Evolutionary conservation across 2,329 filamentous ascomycete species (phyloP).

Genomic region (Colletotrichum cordylinicola): DNA sequence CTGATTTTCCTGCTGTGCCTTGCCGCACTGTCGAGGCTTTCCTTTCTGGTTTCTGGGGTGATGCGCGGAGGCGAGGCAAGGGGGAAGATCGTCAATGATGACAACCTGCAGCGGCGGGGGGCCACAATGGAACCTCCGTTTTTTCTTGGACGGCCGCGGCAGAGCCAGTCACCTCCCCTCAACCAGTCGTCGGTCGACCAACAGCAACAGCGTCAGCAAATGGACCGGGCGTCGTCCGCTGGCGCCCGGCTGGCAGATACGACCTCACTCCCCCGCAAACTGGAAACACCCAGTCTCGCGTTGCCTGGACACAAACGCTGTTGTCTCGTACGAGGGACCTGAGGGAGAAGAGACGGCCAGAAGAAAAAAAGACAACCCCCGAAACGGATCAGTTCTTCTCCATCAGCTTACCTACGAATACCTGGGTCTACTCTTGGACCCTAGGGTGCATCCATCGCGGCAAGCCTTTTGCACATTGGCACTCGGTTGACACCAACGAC

Average conservation of each 20-base stretch:
- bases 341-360: neutral
- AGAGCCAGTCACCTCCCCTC: neutral
- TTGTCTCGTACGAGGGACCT: neutral
- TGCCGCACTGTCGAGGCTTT: slow-evolving; percentile 2
- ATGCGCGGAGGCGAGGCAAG: slow-evolving; percentile 11
- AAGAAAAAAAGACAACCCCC: neutral
- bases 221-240: neutral
- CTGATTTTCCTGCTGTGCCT: neutral
- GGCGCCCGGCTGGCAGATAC: neutral
- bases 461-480: neutral
- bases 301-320: slow-evolving; percentile 5
- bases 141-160: slow-evolving; percentile 5
- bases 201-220: neutral
- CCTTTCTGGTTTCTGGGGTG: slow-evolving; percentile 18
- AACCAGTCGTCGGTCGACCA: neutral
- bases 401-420: neutral
- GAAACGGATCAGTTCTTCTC: neutral
- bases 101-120: slow-evolving; percentile 7
- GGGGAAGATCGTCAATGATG: slow-evolving; percentile 16
- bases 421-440: neutral
- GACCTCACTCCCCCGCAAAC: neutral
- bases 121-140: slow-evolving; percentile 12
- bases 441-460: neutral
- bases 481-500: neutral
- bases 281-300: neutral